A percentile compares a stretch with the other conserved stretches of the same genome.
Evolutionary conservation across 2,329 filamentous ascomycete genomes (phyloP).

Genomic region (Orbilia brochopaga): DNA sequence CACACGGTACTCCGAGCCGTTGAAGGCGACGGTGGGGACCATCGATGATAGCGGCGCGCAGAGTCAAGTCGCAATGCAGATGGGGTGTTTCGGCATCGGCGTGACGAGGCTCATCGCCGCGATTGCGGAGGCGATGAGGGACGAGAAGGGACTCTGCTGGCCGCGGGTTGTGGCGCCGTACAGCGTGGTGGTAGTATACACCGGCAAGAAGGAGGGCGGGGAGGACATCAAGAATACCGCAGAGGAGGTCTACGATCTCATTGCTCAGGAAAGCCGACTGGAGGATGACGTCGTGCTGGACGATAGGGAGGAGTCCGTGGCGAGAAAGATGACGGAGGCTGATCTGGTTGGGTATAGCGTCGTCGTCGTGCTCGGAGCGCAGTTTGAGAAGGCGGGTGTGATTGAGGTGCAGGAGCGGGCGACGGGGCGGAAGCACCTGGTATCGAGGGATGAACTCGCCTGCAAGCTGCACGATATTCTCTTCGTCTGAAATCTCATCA

Average conservation of each 20-base stretch:
- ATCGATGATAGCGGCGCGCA: slow-evolving; percentile 51
- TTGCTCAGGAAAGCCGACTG: slow-evolving; percentile 37
- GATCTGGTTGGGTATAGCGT: slow-evolving; percentile 88
- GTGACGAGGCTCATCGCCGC: slow-evolving; percentile 89
- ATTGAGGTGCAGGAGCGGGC: slow-evolving; percentile 81
- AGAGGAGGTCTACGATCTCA: slow-evolving; percentile 43
- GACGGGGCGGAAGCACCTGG: slow-evolving; percentile 67
- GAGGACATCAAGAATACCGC: slow-evolving; percentile 62
- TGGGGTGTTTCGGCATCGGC: slow-evolving; percentile 97
- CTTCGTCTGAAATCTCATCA: slow-evolving; percentile 51
- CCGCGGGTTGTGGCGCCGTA: slow-evolving; percentile 85
- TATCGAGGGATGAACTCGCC: slow-evolving; percentile 63
- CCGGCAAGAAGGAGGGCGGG: slow-evolving; percentile 61
- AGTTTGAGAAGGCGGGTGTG: slow-evolving; percentile 66
- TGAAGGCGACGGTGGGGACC: slow-evolving; percentile 69
- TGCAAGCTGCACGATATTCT: slow-evolving; percentile 52
- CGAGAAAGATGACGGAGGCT: slow-evolving; percentile 89
- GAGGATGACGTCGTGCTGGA: slow-evolving; percentile 71
- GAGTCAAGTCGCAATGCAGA: slow-evolving; percentile 70
- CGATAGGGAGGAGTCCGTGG: slow-evolving; percentile 71
- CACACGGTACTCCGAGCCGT: slow-evolving; percentile 79
- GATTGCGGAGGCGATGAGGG: slow-evolving; percentile 75
- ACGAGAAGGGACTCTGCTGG: slow-evolving; percentile 81
- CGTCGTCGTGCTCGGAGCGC: slow-evolving; percentile 76
- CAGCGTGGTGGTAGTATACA: slow-evolving; percentile 71